phyloP scores from a whole-genome alignment of 176 grass and related monocot species.

The Saccharum spontaneum region DNA sequence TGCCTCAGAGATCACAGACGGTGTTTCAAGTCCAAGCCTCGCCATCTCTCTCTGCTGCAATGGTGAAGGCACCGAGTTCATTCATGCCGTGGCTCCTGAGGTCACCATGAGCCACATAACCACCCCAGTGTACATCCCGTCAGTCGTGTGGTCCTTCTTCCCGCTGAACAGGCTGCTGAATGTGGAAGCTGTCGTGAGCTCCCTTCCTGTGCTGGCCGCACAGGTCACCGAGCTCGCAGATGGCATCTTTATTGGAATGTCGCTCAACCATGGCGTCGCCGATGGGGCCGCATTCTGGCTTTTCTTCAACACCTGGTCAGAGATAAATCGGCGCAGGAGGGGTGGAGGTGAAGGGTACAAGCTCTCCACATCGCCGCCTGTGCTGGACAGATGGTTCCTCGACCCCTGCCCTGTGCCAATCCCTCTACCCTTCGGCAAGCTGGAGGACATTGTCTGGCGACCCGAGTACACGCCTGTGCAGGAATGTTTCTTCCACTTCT shows the following conservation, averaged over 20 bases:
- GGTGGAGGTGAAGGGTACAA: too few relatives aligned
- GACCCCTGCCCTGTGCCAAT: slow-evolving; percentile 19
- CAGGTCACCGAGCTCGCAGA: slow-evolving; percentile 35
- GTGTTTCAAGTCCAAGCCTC: too few relatives aligned
- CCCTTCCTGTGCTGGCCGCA: background rate
- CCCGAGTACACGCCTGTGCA: background rate
- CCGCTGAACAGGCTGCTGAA: background rate
- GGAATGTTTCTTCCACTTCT: slow-evolving; percentile 50
- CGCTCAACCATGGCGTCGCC: background rate
- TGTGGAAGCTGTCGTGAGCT: background rate
- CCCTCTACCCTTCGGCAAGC: slow-evolving; percentile 12
- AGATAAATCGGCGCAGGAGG: slow-evolving; percentile 1
- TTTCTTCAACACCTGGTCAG: slow-evolving; percentile 36
- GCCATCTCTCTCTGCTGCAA: background rate
- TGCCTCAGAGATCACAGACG: background rate
- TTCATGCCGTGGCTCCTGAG: slow-evolving; percentile 32
- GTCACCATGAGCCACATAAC: slow-evolving; percentile 26
- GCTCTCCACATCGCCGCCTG: background rate
- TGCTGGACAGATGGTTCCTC: slow-evolving; percentile 34
- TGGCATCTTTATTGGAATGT: slow-evolving; percentile 20
- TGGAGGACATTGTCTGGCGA: background rate
- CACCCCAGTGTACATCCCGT: background rate
- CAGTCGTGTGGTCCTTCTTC: background rate
- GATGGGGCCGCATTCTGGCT: background rate
- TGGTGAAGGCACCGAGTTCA: slow-evolving; percentile 34